Base-by-base conservation (phyloP, 1,284 basidiomycete genomes). In the Apiotrichum laibachii region DNA sequence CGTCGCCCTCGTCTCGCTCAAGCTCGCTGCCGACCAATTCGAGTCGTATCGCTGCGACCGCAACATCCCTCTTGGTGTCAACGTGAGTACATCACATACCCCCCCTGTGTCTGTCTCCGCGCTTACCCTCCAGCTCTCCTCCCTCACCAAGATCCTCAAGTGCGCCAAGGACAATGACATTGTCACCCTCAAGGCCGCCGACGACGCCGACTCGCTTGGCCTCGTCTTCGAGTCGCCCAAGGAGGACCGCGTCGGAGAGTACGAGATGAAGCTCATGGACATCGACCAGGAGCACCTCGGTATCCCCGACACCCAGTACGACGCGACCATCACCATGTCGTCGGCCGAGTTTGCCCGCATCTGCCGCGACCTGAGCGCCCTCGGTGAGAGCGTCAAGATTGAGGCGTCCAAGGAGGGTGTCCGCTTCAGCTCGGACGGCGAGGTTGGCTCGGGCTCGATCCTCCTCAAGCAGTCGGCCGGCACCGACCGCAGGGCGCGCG, bases 211-310 rank as follows among this genome's bases (percentile, higher is more conserved):
- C 70, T 83, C 89, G 4, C 83, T 99, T 43, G 90, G 88, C 66
- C 83, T 99, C 59, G 85, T 89, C 2, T 99, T 96, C 75, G 93
- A 99, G 77, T 89, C 90, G 18, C 88, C 88, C 72, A 88, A 88
- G 79, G 86, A 89, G 12, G 95, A 98, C 79, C 87, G 96, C 57
- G 88, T 99, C 56, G 93, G 92, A 26, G 92, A 99, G 76, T 99
- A 98, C 80, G 94, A 97, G 72, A 92, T 99, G 88, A 99, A 98
- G 79, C 86, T 99, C 56, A 98, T 99, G 94, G 96, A 99, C 73
- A 99, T 99, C 71, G 95, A 99, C 79, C 83, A 89, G 39, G 96
- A 99, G 79, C 88, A 88, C 59, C 88, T 99, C 56, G 90, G 90
- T 53, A 98, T 99, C 70, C 96, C 96, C n/a, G 93, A 98, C 68